Percentiles rank a stretch among this genome's conserved stretches.
These are phyloP conservation scores for Colletotrichum abscissum DNA, from an alignment of 2,329 filamentous ascomycete genomes.

Conservation along the genomic window DNA sequence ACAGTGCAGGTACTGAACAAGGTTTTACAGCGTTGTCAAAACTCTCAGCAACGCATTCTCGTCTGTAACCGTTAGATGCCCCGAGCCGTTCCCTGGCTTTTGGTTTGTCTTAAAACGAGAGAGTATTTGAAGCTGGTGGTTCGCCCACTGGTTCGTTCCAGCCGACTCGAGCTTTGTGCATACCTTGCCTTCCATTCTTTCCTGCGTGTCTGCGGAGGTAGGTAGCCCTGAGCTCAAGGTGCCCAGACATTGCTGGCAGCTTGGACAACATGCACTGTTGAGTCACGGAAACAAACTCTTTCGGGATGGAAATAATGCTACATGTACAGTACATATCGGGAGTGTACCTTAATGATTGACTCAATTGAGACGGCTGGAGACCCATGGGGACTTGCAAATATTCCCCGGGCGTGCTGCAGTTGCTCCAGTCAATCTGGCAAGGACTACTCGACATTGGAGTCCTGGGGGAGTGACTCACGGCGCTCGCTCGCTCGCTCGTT, in stretches of 20 bases:
- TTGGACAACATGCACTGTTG: constrained; percentile 19
- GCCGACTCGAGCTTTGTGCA: not conserved
- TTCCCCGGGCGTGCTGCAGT: constrained; percentile 1
- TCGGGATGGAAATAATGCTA: not conserved
- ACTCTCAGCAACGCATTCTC: constrained; percentile 14
- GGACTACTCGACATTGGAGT: not conserved
- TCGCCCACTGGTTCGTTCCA: not conserved
- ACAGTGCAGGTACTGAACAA: constrained; percentile 22
- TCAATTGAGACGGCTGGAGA: not conserved
- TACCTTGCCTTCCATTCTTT: not conserved
- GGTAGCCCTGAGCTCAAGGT: not conserved
- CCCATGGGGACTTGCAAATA: not conserved
- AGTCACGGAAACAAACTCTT: not conserved
- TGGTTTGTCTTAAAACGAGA: not conserved
- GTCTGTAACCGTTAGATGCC: constrained; percentile 6
- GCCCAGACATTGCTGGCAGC: constrained; percentile 7
- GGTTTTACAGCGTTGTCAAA: constrained; percentile 24
- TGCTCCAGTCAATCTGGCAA: not conserved
- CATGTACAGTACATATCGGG: not conserved
- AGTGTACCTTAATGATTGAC: not conserved
- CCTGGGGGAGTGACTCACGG: not conserved
- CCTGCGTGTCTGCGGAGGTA: not conserved
- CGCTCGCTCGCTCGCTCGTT: not conserved
- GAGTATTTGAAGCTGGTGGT: not conserved
- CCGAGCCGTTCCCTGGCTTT: not conserved